phyloP scores from a whole-genome alignment of 2,329 filamentous ascomycete genomes.

The Fusarium acutatum region DNA sequence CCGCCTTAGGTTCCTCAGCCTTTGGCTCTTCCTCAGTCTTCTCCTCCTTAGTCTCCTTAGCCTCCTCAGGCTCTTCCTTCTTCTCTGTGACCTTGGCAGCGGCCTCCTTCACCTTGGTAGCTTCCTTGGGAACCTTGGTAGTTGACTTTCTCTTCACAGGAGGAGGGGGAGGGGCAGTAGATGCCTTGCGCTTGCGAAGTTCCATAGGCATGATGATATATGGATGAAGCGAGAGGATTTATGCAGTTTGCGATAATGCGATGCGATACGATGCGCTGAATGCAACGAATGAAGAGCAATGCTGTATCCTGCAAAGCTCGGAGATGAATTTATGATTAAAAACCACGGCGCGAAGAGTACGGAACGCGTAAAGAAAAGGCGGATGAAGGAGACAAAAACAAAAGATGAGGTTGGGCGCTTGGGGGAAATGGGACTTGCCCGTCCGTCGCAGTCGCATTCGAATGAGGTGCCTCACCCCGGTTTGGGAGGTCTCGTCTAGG shows the following conservation, averaged over 20 bases:
- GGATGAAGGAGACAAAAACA: slow-evolving; percentile 26
- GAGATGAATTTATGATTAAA: slow-evolving; percentile 5
- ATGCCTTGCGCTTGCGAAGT: slow-evolving; percentile 69
- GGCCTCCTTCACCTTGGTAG: slow-evolving; percentile 44
- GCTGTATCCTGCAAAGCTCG: slow-evolving; percentile 9
- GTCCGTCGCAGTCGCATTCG: slow-evolving; percentile 41
- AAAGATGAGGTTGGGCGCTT: slow-evolving; percentile 40
- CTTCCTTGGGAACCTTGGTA: slow-evolving; percentile 22
- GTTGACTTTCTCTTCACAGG: slow-evolving; percentile 49
- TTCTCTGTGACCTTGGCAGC: slow-evolving; percentile 44
- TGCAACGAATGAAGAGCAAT: slow-evolving; percentile 26
- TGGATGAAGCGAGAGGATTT: slow-evolving; percentile 2
- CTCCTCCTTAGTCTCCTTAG: slow-evolving; percentile 33
- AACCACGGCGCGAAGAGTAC: slow-evolving; percentile 3
- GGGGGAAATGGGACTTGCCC: slow-evolving; percentile 21
- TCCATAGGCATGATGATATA: slow-evolving; percentile 61
- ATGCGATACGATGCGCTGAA: slow-evolving; percentile 30
- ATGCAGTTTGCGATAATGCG: slow-evolving; percentile 18
- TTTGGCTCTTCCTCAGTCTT: slow-evolving; percentile 37
- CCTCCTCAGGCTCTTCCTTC: slow-evolving; percentile 47
- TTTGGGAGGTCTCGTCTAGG: slow-evolving; percentile 22
- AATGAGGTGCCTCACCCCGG: slow-evolving; percentile 21
- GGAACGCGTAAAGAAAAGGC: slow-evolving; percentile 19
- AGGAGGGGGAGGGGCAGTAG: slow-evolving; percentile 55
- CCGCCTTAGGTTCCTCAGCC: slow-evolving; percentile 46